phyloP scores from a whole-genome alignment of 805 yeast species.

The Diddensiella transvaalensis region DNA sequence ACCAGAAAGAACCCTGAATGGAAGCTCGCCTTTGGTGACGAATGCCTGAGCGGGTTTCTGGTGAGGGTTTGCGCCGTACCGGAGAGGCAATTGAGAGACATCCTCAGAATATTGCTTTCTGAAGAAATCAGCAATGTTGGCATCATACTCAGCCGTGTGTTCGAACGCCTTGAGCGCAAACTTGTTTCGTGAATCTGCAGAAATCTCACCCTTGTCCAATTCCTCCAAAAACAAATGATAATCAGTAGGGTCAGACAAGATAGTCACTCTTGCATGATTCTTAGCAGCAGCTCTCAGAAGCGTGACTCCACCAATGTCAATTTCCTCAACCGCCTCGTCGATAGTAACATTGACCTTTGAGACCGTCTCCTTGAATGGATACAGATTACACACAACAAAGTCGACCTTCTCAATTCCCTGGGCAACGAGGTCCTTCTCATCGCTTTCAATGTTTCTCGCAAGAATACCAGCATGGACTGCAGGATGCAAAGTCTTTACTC shows the following conservation, averaged over 20 bases:
- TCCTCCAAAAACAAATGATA: slow-evolving; percentile 85
- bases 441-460: slow-evolving; percentile 88
- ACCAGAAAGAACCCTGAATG: slow-evolving; percentile 90
- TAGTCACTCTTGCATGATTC: slow-evolving; percentile 94
- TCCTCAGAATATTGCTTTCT: slow-evolving; percentile 95
- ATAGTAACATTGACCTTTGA: slow-evolving; percentile 93
- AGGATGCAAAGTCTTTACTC: slow-evolving; percentile 97
- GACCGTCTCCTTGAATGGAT: slow-evolving; percentile 97
- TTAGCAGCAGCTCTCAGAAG: slow-evolving; percentile 97
- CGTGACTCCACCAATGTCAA: slow-evolving; percentile 98
- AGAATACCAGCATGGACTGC: slow-evolving; percentile 95
- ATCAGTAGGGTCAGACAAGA: slow-evolving; percentile 91
- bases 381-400: slow-evolving; percentile 94
- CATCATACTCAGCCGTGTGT: slow-evolving; percentile 97
- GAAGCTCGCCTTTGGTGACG: slow-evolving; percentile 80
- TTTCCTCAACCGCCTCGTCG: slow-evolving; percentile 97
- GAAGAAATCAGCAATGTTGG: slow-evolving; percentile 89
- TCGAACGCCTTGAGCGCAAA: slow-evolving; percentile 96
- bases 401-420: slow-evolving; percentile 96
- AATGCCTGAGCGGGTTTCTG: slow-evolving; percentile 99
- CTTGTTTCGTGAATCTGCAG: slow-evolving; percentile 69
- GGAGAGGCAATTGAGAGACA: slow-evolving; percentile 81
- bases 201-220: slow-evolving; percentile 63
- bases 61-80: slow-evolving; percentile 99
- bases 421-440: slow-evolving; percentile 79